These are phyloP conservation scores for Diutina neorugosa DNA, from an alignment of 1,139 yeast species.

Conservation along the genomic window DNA sequence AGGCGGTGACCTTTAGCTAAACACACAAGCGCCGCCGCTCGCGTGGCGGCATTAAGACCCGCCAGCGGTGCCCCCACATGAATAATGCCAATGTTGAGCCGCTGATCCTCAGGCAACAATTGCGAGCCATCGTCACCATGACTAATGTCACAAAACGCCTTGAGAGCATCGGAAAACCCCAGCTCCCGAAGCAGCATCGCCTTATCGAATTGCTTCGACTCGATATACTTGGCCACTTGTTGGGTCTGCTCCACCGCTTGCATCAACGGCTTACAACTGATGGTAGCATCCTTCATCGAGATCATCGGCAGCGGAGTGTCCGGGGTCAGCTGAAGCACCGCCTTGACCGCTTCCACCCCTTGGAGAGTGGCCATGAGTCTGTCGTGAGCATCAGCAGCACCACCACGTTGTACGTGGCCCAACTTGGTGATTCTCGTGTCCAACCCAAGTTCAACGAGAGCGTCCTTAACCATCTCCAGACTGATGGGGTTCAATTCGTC, in stretches of 20 bases:
- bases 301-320: slow-evolving; percentile 94
- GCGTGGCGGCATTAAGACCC: slow-evolving; percentile 86
- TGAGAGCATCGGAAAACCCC: slow-evolving; percentile 53
- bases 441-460: slow-evolving; percentile 66
- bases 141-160: slow-evolving; percentile 7
- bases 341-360: slow-evolving; percentile 95
- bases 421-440: slow-evolving; percentile 92
- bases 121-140: slow-evolving; percentile 9
- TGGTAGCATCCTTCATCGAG: slow-evolving; percentile 78
- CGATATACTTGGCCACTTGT: slow-evolving; percentile 79
- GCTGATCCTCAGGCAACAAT: slow-evolving; percentile 9
- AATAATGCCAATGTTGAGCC: slow-evolving; percentile 29
- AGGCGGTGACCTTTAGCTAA: slow-evolving; percentile 83
- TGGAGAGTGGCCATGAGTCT: slow-evolving; percentile 85
- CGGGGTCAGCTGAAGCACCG: slow-evolving; percentile 79
- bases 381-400: slow-evolving; percentile 91
- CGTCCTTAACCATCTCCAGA: slow-evolving; percentile 67
- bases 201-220: slow-evolving; percentile 61
- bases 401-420: slow-evolving; percentile 98
- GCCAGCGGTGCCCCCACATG: slow-evolving; percentile 97
- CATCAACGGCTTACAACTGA: slow-evolving; percentile 70
- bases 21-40: slow-evolving; percentile 86
- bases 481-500: slow-evolving; percentile 71
- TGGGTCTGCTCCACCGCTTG: slow-evolving; percentile 84
- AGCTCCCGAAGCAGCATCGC: slow-evolving; percentile 85